Base-by-base conservation (phyloP, 1,139 yeast species). In the Zygosaccharomyces pseudobailii region DNA sequence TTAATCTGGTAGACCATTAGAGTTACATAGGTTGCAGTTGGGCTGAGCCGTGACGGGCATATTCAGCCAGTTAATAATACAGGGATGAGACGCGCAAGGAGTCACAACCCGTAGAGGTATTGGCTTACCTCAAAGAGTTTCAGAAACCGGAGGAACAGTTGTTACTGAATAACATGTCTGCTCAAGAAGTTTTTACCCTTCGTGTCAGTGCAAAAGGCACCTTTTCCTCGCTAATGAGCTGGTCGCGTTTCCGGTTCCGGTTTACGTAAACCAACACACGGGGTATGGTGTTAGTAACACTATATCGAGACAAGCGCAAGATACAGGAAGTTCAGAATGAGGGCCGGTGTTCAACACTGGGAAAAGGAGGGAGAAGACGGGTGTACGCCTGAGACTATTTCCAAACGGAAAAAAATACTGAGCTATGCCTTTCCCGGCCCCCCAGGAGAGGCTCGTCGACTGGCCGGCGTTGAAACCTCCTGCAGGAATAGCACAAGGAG, bases 221-320 rank as follows among this genome's bases (percentile, higher is more conserved):
- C 33, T 38, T 28, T 38, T 28, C 20, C n/a, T 38, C n/a, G 41
- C 41, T 8, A 38, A 34, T 4, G 34, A 21, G 32, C 23, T 17
- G 9, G 31, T 31, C n/a, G 32, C 19, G 6, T 43, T 40, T 36
- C 45, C 50, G 4, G 36, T 10, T 7, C 37, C 33, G 21, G 41
- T 42, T 19, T 47, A 36, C 36, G 35, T 47, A 24, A 47, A 47
- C 6, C 35, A 38, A 20, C 33, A 35, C 32, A 36, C 45, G 23
- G 41, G 32, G 7, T 32, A 2, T 2, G 8, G 20, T 31, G 38
- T 27, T 40, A 46, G 31, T 24, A 10, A 13, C 19, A 36, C 3
- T 44, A 47, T 34, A 20, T 35, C 24, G 40, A 33, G 19, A 10
- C 40, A 5, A 44, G 36, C 36, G 34, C 31, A 9, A 20, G 45